Conservation (phyloP, 805 yeast genomes). For the Isabelozyma pseudorhagii region DNA sequence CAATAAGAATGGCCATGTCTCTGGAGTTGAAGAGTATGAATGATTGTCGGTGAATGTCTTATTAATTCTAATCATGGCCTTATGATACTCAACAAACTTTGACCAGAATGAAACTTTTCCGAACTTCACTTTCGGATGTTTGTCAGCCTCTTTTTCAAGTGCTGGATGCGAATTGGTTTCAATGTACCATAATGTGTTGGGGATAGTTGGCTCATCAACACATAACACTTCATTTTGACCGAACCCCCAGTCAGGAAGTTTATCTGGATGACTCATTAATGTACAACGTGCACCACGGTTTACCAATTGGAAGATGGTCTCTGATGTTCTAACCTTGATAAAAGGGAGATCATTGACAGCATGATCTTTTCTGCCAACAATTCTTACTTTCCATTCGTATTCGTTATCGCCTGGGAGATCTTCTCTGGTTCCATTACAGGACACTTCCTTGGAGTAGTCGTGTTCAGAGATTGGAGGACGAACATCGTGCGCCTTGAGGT, state of each 20-base stretch:
- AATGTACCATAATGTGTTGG: slow-evolving; percentile 70
- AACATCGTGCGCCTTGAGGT: slow-evolving; percentile 60
- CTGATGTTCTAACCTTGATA: slow-evolving; percentile 49
- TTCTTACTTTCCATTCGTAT: slow-evolving; percentile 66
- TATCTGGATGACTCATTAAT: slow-evolving; percentile 67
- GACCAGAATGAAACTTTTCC: slow-evolving; percentile 38
- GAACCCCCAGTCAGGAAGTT: slow-evolving; percentile 82
- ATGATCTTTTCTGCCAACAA: slow-evolving; percentile 32
- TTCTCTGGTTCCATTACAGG: slow-evolving; percentile 58
- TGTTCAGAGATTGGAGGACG: slow-evolving; percentile 90
- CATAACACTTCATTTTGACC: slow-evolving; percentile 89
- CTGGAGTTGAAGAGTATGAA: slow-evolving; percentile 51
- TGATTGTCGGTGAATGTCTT: slow-evolving; percentile 47
- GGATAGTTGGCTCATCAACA: slow-evolving; percentile 64
- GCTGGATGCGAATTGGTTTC: slow-evolving; percentile 63
- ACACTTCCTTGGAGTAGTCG: slow-evolving; percentile 84
- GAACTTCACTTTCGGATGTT: slow-evolving; percentile 17
- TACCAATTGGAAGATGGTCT: slow-evolving; percentile 64
- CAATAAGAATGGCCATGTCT: slow-evolving; percentile 57
- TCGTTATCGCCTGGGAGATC: slow-evolving; percentile 63
- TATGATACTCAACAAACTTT: slow-evolving; percentile 56
- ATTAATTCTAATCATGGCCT: slow-evolving; percentile 51
- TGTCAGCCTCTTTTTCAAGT: slow-evolving; percentile 18
- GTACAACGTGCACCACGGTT: slow-evolving; percentile 69
- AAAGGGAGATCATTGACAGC: slow-evolving; percentile 30